Conservation (phyloP, 345 rosid species). For the Moricandia arvensis region DNA sequence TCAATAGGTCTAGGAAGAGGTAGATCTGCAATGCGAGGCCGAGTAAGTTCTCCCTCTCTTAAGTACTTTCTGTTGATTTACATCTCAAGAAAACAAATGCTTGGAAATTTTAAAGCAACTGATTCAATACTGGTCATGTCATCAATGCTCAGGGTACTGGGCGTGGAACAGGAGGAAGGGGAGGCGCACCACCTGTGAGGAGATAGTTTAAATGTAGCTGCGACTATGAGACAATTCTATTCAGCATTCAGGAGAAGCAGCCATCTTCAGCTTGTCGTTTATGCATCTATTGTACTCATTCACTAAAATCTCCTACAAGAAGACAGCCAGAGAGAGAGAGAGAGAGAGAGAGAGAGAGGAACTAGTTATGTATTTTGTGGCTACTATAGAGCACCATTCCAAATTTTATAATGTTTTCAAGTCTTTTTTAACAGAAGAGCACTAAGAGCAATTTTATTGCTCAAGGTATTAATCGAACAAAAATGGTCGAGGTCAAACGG, state of each 20-base stretch:
- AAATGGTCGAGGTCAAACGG: neutral
- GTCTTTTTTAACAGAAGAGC: too few species aligned
- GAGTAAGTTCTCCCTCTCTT: conserved; percentile 48
- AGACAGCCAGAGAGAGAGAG: neutral
- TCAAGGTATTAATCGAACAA: neutral
- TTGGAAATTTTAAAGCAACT: neutral
- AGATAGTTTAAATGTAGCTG: conserved; percentile 38
- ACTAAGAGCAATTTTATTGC: neutral
- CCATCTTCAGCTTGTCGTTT: conserved; percentile 4
- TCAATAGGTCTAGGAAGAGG: conserved; percentile 91
- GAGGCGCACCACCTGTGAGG: conserved; percentile 70
- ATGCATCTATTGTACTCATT: neutral
- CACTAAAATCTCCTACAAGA: conserved; percentile 1
- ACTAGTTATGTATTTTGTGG: neutral
- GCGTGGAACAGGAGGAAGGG: conserved; percentile 80
- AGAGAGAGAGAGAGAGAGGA: neutral
- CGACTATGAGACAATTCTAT: neutral
- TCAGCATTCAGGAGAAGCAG: neutral
- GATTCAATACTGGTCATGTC: neutral
- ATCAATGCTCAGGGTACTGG: conserved; percentile 67
- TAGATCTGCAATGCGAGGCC: conserved; percentile 87
- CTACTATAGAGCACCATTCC: neutral
- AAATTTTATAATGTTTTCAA: too few species aligned
- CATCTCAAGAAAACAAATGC: neutral
- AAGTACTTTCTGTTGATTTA: neutral